Evolutionary conservation across 2,329 filamentous ascomycete species (phyloP).

Genomic region (Neodidymelliopsis sp.): DNA sequence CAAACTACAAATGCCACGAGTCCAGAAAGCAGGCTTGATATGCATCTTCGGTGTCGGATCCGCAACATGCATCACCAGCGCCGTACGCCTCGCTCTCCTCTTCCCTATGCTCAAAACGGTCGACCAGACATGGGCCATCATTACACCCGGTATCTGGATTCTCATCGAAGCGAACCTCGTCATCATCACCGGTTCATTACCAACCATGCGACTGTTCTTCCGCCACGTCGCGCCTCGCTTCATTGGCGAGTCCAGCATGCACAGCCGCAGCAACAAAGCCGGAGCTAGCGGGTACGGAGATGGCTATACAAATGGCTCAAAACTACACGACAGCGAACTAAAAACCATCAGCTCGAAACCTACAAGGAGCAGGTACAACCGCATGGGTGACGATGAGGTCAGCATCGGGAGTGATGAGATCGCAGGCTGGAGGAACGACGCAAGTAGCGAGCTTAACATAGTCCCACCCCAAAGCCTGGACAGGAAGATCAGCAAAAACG

Average conservation of each 20-base stretch:
- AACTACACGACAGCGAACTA: conserved; percentile 9
- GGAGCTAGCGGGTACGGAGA: neutral
- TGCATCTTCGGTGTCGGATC: conserved; percentile 31
- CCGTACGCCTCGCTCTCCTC: conserved; percentile 6
- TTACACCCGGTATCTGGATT: conserved; percentile 23
- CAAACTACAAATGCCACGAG: conserved; percentile 24
- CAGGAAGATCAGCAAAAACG: neutral
- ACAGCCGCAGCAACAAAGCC: conserved; percentile 4
- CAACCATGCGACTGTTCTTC: conserved; percentile 52
- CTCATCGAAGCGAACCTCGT: conserved; percentile 53
- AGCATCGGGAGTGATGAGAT: conserved; percentile 24
- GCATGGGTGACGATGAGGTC: conserved; percentile 13
- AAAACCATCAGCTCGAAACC: conserved; percentile 13
- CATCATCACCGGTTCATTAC: conserved; percentile 53
- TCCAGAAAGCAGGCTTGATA: conserved; percentile 26
- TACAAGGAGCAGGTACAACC: conserved; percentile 6
- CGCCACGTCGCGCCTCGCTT: conserved; percentile 44
- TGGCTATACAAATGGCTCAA: conserved; percentile 6
- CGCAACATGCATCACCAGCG: conserved; percentile 15
- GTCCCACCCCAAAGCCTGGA: neutral
- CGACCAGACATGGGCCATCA: conserved; percentile 26
- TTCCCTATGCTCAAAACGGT: conserved; percentile 13
- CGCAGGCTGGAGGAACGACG: neutral
- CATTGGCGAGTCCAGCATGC: conserved; percentile 20
- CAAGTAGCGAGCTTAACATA: neutral